Percentiles rank a stretch among this genome's conserved stretches.
These are phyloP conservation scores for Pleurotus pulmonarius DNA, from an alignment of 768 basidiomycete species.

Conservation along the genomic window DNA sequence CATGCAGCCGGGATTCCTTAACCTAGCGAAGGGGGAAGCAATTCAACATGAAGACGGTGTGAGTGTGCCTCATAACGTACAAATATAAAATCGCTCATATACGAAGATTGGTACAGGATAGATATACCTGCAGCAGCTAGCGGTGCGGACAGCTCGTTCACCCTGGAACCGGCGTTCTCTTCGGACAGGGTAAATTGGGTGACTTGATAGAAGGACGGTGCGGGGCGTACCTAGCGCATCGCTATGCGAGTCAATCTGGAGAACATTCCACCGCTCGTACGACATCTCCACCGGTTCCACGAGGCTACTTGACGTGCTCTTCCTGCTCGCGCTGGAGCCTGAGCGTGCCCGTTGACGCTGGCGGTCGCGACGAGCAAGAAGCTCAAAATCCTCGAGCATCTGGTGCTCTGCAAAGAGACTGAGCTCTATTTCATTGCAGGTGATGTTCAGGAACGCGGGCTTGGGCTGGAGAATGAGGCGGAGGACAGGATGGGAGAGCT, in stretches of 20 bases:
- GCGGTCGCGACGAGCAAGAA: slow-evolving; percentile 55
- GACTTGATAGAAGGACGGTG: slow-evolving; percentile 5
- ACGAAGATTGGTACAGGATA: slow-evolving; percentile 80
- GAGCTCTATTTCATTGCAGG: slow-evolving; percentile 78
- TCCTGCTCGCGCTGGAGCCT: slow-evolving; percentile 28
- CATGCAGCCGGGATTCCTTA: slow-evolving; percentile 59
- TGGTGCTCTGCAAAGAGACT: slow-evolving; percentile 65
- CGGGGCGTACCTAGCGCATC: slow-evolving; percentile 56
- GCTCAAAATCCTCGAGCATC: slow-evolving; percentile 55
- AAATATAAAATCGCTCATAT: slow-evolving; percentile 81
- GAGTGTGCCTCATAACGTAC: slow-evolving; percentile 34
- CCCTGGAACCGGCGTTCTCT: slow-evolving; percentile 71
- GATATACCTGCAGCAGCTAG: slow-evolving; percentile 75
- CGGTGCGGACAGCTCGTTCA: slow-evolving; percentile 73
- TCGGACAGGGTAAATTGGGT: slow-evolving; percentile 10
- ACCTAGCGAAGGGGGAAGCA: slow-evolving; percentile 38
- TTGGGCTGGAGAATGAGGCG: slow-evolving; percentile 65
- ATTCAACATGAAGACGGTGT: slow-evolving; percentile 11
- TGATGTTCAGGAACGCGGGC: slow-evolving; percentile 69
- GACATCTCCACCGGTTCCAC: slow-evolving; percentile 64
- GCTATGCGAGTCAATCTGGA: slow-evolving; percentile 79
- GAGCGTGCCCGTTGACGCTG: slow-evolving; percentile 39
- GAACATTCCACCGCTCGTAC: slow-evolving; percentile 71
- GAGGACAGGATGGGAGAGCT: slow-evolving; percentile 58
- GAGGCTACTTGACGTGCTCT: slow-evolving; percentile 16